Evolutionary conservation across 257 asterid species (phyloP).

Genomic region (Fraxinus americana): DNA sequence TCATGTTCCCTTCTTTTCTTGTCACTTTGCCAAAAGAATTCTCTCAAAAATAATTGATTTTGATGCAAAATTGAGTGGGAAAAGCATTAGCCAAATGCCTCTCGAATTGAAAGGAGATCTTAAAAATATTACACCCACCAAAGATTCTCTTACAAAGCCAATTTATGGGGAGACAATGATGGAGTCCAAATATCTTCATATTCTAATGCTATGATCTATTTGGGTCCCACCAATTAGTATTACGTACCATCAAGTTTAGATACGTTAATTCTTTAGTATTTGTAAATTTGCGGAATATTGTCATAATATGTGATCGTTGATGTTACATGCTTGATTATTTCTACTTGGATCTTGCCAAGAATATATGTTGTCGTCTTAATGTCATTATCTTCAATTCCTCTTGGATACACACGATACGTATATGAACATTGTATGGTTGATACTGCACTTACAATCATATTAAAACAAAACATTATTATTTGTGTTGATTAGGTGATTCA

Average conservation of each 20-base stretch:
- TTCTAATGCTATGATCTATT: background rate
- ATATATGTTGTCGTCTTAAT: too few species aligned
- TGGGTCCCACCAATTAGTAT: constrained; percentile 2
- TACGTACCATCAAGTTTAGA: background rate
- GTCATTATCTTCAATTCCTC: too few species aligned
- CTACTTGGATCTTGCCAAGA: too few species aligned
- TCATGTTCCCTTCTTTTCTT: constrained; percentile 26
- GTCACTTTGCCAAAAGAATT: constrained; percentile 33
- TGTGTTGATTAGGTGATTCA: background rate
- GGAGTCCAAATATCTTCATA: constrained; percentile 13
- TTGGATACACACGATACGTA: too few species aligned
- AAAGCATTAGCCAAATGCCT: constrained; percentile 38
- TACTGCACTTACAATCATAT: too few species aligned
- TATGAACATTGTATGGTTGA: background rate
- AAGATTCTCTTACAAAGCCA: constrained; percentile 26
- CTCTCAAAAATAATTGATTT: constrained; percentile 13
- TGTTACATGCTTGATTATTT: background rate
- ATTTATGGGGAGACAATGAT: constrained; percentile 29
- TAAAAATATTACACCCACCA: constrained; percentile 8
- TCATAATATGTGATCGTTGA: background rate
- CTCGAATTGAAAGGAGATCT: constrained; percentile 24
- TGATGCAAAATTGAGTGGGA: constrained; percentile 60
- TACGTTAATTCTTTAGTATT: background rate
- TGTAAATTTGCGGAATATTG: background rate
- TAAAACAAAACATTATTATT: too few species aligned